These are phyloP conservation scores for Tetrapyrgos nigripes DNA, from an alignment of 1,284 basidiomycete species.

Conservation along the genomic window DNA sequence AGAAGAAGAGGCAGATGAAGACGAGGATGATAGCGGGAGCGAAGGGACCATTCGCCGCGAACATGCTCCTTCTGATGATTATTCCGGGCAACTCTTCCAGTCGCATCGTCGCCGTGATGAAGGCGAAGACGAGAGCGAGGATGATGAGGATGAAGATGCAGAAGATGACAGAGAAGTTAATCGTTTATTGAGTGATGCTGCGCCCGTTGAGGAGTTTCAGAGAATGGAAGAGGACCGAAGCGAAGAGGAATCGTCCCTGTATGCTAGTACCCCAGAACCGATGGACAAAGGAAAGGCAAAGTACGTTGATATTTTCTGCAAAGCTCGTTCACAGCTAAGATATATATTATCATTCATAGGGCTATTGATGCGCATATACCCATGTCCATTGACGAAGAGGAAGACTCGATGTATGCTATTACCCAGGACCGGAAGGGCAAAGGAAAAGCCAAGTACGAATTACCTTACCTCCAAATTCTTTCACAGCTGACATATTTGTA, in stretches of 20 bases:
- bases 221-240: too few species aligned
- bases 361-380: too few species aligned
- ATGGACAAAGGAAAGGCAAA: too few species aligned
- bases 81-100: neutral
- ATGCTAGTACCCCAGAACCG: too few species aligned
- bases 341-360: too few species aligned
- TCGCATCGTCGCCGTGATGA: neutral
- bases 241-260: too few species aligned
- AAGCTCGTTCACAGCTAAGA: too few species aligned
- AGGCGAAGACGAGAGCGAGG: neutral
- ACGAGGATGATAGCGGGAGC: neutral
- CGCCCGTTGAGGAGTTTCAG: neutral
- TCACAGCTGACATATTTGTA: neutral
- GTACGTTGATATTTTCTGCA: too few species aligned
- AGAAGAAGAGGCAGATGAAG: neutral
- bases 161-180: neutral
- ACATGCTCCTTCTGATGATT: neutral
- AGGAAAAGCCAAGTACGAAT: neutral
- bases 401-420: neutral
- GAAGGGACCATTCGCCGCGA: neutral
- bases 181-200: neutral
- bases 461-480: neutral
- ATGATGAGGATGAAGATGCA: neutral
- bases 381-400: neutral
- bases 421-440: neutral